Percentiles rank a stretch among this genome's conserved stretches.
Conservation (phyloP, 2,329 filamentous ascomycete genomes). For the Colletotrichum higginsianum region DNA sequence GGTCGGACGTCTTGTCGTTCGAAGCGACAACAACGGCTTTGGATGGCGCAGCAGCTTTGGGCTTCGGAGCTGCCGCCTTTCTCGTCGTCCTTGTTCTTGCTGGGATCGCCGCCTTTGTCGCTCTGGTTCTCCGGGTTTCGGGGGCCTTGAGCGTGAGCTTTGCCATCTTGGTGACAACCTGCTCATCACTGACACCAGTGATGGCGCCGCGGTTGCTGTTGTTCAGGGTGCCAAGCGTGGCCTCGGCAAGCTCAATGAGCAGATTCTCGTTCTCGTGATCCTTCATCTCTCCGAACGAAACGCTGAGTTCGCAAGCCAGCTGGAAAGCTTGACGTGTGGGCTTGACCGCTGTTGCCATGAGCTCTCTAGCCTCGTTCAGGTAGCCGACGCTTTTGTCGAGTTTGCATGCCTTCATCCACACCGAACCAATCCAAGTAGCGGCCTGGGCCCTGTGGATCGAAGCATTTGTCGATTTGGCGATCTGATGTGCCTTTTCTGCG, state of each 20-base stretch:
- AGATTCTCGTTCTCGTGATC: constrained; percentile 60
- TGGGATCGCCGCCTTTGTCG: constrained; percentile 44
- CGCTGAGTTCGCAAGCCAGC: constrained; percentile 70
- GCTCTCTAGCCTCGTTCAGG: constrained; percentile 67
- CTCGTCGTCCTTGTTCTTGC: constrained; percentile 34
- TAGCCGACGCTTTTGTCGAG: constrained; percentile 70
- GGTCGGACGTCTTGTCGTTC: constrained; percentile 44
- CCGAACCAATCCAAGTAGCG: constrained; percentile 67
- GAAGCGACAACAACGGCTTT: constrained; percentile 37
- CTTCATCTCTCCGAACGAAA: constrained; percentile 67
- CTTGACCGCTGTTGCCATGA: constrained; percentile 60
- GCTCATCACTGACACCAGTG: constrained; percentile 40
- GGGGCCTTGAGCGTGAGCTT: constrained; percentile 50
- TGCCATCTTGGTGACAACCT: constrained; percentile 56
- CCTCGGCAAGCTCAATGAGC: constrained; percentile 65
- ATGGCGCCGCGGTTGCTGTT: constrained; percentile 27
- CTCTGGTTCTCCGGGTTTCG: constrained; percentile 28
- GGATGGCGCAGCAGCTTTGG: constrained; percentile 43
- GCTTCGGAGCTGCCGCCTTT: constrained; percentile 45
- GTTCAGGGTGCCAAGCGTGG: constrained; percentile 49
- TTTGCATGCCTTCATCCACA: constrained; percentile 72
- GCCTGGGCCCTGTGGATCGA: constrained; percentile 70
- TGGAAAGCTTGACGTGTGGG: constrained; percentile 60
- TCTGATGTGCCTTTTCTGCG: constrained; percentile 84
- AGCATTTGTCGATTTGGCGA: constrained; percentile 79